Evolutionary conservation across 768 basidiomycete genomes (phyloP), one percentile per base, ranked within the genome.

Genomic region (Coprinopsis marcescibilis): DNA sequence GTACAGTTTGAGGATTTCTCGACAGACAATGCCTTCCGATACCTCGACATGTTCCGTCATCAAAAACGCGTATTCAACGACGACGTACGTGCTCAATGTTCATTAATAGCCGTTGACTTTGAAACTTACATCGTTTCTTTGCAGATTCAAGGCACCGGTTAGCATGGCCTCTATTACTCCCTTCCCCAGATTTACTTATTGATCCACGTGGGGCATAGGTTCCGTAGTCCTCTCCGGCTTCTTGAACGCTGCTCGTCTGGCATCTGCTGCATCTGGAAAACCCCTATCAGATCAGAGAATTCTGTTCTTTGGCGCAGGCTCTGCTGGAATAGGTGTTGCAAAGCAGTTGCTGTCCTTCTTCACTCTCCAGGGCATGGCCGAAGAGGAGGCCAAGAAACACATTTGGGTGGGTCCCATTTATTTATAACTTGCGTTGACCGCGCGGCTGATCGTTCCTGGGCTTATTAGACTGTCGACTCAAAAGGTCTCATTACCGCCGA

Each of bases 241-340:
- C 64, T 65, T 85, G 50, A 84, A 85, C 49, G 85, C 87, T 17
- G 84, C 83, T 0, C 74, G 73, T 46, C 67, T 85, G 27, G 69
- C 81, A 11, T 76, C 76, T 37, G 68, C 66, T 67, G 62, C 77
- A 59, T 61, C 77, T 71, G 62, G 73, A 63, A 71, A 46, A 39
- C 70, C 84, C 10, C 67, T 89, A 38, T 64, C 71, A 21, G 85
- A 88, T 39, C 91, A 94, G 55, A 77, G 78, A 36, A 85, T 94
- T 56, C 71, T 94, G 42, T 93, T 95, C 74, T 82, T 88, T 42
- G 92, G 92, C n/a, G 89, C 91, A 1, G 92, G 92, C 0, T 85
- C 83, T 10, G 85, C 88, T 6, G 91, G 90, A 36, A 85, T 93
- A 43, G 92, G 91, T 45, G 92, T 95, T 30, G 91, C 85, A 35